Evolutionary conservation across 228 moss, liverwort and hornwort species (phyloP).

Genomic region (Sphagnum magellanicum): DNA sequence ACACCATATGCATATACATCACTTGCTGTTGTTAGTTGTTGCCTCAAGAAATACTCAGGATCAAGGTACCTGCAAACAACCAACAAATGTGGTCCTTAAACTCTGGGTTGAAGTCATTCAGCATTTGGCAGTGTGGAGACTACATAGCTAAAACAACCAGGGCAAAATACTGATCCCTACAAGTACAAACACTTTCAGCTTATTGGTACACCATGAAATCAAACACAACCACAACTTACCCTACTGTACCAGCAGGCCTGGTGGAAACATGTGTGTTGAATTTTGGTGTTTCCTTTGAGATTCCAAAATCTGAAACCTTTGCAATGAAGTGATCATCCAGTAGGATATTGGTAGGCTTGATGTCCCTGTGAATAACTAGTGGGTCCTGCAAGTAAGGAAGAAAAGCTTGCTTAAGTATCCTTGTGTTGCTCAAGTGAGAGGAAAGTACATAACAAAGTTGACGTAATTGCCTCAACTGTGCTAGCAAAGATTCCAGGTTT

Average conservation of each 20-base stretch:
- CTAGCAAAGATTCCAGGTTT: not conserved
- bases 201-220: not conserved
- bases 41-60: constrained; percentile 61
- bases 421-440: not conserved
- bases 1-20: constrained; percentile 44
- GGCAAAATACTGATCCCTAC: not conserved
- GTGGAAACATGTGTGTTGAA: constrained; percentile 23
- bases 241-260: constrained; percentile 26
- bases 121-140: not conserved
- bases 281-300: constrained; percentile 15
- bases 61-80: constrained; percentile 44
- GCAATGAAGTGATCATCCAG: constrained; percentile 30
- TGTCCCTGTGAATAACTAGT: constrained; percentile 26
- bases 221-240: constrained; percentile 7
- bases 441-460: not conserved
- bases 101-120: not conserved
- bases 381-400: constrained; percentile 14
- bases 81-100: not conserved
- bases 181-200: not conserved
- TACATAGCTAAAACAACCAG: not conserved
- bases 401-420: not conserved
- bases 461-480: not conserved
- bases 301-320: constrained; percentile 26
- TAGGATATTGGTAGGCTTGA: constrained; percentile 28
- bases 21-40: constrained; percentile 40